Conservation (phyloP, 805 yeast genomes). For the Hagleromyces aurorensis region DNA sequence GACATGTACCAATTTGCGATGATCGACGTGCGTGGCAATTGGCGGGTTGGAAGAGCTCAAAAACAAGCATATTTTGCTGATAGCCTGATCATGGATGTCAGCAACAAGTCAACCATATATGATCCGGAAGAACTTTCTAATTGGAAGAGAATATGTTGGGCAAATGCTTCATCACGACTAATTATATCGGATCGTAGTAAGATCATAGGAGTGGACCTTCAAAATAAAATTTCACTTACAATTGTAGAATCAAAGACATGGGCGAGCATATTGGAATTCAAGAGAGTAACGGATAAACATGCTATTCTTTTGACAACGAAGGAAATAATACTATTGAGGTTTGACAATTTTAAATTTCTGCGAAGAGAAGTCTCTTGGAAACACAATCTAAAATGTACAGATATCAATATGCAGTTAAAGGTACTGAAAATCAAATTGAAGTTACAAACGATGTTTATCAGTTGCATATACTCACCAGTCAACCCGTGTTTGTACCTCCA, state of each 20-base stretch:
- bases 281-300: slow-evolving; percentile 29
- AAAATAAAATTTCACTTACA: slow-evolving; percentile 26
- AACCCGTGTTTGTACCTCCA: slow-evolving; percentile 16
- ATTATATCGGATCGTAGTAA: slow-evolving; percentile 38
- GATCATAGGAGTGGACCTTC: slow-evolving; percentile 30
- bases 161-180: slow-evolving; percentile 26
- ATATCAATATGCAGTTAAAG: slow-evolving; percentile 42
- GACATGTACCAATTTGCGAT: slow-evolving; percentile 34
- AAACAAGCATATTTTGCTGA: no score
- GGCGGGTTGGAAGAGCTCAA: slow-evolving; percentile 38
- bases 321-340: slow-evolving; percentile 49
- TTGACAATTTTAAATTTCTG: slow-evolving; percentile 28
- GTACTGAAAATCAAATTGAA: slow-evolving; percentile 20
- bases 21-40: slow-evolving; percentile 47
- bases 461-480: slow-evolving; percentile 16
- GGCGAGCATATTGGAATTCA: slow-evolving; percentile 43
- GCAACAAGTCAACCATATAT: slow-evolving; percentile 20
- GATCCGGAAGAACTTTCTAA: slow-evolving; percentile 47
- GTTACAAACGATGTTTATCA: slow-evolving; percentile 6
- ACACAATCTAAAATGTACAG: slow-evolving; percentile 51
- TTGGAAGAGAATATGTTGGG: slow-evolving; percentile 48
- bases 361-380: slow-evolving; percentile 60
- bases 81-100: slow-evolving; percentile 21
- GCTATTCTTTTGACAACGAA: slow-evolving; percentile 56
- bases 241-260: slow-evolving; percentile 45